Percentiles rank a stretch among this genome's conserved stretches.
Evolutionary conservation across 495 filamentous ascomycete species (phyloP).

Genomic region (Xylaria scruposa): DNA sequence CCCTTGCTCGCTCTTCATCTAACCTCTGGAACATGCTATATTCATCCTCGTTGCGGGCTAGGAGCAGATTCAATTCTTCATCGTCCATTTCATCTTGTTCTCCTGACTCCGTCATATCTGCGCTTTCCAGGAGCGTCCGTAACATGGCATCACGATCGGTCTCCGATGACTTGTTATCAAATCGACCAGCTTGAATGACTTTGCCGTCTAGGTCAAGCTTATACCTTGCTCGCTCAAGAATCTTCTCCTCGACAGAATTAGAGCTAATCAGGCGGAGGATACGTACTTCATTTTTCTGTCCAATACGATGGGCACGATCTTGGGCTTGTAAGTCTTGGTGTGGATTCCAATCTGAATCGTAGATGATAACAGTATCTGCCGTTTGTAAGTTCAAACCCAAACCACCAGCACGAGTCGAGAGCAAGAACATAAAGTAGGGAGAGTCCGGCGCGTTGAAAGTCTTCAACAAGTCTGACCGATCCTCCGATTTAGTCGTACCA

Average conservation of each 20-base stretch:
- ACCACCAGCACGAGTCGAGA: conserved; percentile 99
- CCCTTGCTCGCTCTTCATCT: conserved; percentile 72
- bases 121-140: conserved; percentile 86
- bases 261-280: conserved; percentile 94
- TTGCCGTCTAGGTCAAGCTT: conserved; percentile 99
- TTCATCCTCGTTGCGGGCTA: conserved; percentile 79
- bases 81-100: conserved; percentile 97
- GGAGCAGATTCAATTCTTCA: conserved; percentile 91
- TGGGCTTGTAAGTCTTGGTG: conserved; percentile 99
- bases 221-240: conserved; percentile 93
- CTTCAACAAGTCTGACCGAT: conserved; percentile 87
- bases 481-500: conserved; percentile 95
- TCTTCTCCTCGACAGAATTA: conserved; percentile 98
- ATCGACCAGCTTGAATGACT: conserved; percentile 98
- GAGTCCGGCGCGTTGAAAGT: conserved; percentile 89
- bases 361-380: conserved; percentile 98
- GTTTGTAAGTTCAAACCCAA: conserved; percentile 95
- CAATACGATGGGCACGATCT: conserved; percentile 99
- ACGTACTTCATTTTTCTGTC: conserved; percentile 98
- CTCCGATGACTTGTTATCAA: conserved; percentile 99
- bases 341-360: conserved; percentile 99
- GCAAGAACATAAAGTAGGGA: conserved; percentile 94
- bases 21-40: conserved; percentile 73
- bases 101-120: conserved; percentile 81
- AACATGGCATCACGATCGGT: conserved; percentile 97